Base-by-base conservation (phyloP, 2,329 filamentous ascomycete species). In the Sclerotinia spermophila region DNA sequence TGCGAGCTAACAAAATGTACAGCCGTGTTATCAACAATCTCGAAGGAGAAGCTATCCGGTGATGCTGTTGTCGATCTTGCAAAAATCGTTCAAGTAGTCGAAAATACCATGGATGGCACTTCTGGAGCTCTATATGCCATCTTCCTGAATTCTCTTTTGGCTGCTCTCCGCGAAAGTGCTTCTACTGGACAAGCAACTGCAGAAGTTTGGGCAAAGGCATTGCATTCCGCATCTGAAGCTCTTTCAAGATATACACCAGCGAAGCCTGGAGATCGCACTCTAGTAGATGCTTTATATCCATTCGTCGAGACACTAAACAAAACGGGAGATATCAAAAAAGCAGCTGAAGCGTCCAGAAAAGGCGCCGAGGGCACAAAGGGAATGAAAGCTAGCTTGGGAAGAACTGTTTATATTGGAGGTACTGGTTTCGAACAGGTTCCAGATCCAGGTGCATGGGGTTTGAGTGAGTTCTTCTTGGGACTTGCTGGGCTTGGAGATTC, bases 241-340 rank as follows among this genome's bases (percentile, higher is more conserved):
- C 83, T 99, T 71, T 87, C 85, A 48, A 91, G 86, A 78, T 98
- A 98, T 81, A 99, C 96, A 2, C 94, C 95, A 0, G 96, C 96
- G 0, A 89, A 90, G 68, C 91, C 91, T 0, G 96, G 96, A 40
- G 96, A 99, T 79, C 87, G 96, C 66, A 99, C 96, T 0, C 83
- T 98, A 48, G 87, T 98, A 45, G 96, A 99, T 81, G 94, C 95
- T 1, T 84, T 99, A 65, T 87, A 92, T 73, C 96, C 96, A 2
- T 99, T 98, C 79, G 90, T 96, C 67, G 87, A 93, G 58, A 87
- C 86, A 4, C 85, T 98, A 3, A 84, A 82, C 10, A 81, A 86
- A 77, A 89, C 89, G 0, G 87, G 87, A 21, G 87, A 92, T 78
- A 80, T 96, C 30, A 86, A 87, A 74, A 84, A 89, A 78, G 94